Conservation (phyloP, 73 alveolate species). For the Symbiodinium natans region DNA sequence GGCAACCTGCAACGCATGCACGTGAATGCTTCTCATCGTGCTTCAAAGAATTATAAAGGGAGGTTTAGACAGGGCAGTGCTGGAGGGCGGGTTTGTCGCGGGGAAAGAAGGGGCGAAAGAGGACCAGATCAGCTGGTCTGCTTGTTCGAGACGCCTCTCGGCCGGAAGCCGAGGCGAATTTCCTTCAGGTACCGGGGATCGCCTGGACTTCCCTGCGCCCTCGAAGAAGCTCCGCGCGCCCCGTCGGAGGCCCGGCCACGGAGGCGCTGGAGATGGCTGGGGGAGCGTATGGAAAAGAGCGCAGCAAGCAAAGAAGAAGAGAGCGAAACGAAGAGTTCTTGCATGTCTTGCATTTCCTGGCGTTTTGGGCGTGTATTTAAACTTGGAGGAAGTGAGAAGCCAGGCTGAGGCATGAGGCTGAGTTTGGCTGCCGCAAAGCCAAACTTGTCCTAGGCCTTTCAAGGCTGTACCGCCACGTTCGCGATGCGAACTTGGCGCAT, state of each 20-base stretch:
- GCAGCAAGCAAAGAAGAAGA: neutral
- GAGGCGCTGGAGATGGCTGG: constrained; percentile 25
- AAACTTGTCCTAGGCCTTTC: too few species aligned
- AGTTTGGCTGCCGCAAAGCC: too few species aligned
- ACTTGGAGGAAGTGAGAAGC: constrained; percentile 7
- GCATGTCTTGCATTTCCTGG: neutral
- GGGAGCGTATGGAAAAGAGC: too few species aligned
- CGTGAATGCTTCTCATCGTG: too few species aligned
- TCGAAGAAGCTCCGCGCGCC: constrained; percentile 93
- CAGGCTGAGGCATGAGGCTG: neutral
- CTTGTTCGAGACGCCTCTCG: too few species aligned
- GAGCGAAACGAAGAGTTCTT: neutral
- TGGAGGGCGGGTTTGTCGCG: too few species aligned
- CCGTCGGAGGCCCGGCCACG: constrained; percentile 85
- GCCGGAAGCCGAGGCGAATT: too few species aligned
- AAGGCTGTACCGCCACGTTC: neutral
- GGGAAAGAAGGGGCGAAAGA: too few species aligned
- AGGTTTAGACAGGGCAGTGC: too few species aligned
- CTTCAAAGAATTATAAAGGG: too few species aligned
- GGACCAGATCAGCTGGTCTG: too few species aligned
- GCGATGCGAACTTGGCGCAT: constrained; percentile 15
- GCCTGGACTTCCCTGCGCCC: constrained; percentile 70
- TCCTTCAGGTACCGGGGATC: constrained; percentile 59
- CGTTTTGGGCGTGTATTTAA: neutral
- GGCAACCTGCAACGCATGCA: too few species aligned